Conservation (phyloP, 2,329 filamentous ascomycete species). For the Phialophora macrospora region DNA sequence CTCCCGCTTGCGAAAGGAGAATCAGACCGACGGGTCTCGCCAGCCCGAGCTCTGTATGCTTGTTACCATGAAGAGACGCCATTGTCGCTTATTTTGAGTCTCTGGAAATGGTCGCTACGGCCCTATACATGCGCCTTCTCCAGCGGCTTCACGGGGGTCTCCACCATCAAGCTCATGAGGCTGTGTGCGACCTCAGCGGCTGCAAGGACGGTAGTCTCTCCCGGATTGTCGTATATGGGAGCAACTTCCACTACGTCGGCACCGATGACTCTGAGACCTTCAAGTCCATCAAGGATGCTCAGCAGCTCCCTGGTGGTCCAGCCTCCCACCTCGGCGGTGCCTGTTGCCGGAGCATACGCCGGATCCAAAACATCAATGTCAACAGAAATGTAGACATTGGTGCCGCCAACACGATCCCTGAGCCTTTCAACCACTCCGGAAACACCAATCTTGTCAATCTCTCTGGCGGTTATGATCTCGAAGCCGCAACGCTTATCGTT, state of each 20-base stretch:
- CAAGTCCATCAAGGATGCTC: constrained; percentile 58
- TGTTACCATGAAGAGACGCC: neutral
- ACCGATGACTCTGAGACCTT: constrained; percentile 57
- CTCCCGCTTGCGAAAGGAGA: too few species aligned
- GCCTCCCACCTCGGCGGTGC: constrained; percentile 61
- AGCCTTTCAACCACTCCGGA: constrained; percentile 55
- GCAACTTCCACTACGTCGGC: constrained; percentile 63
- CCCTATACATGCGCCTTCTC: neutral
- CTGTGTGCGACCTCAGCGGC: constrained; percentile 61
- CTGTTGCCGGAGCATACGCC: constrained; percentile 60
- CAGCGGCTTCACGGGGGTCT: constrained; percentile 37
- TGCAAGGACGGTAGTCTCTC: constrained; percentile 59
- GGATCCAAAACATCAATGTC: constrained; percentile 64
- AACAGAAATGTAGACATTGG: constrained; percentile 60
- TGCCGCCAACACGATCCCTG: constrained; percentile 53
- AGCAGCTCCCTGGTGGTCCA: constrained; percentile 61
- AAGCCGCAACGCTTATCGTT: constrained; percentile 62
- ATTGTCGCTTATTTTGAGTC: neutral
- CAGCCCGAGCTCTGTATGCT: neutral
- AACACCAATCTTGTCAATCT: constrained; percentile 57
- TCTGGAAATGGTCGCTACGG: neutral
- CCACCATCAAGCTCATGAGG: constrained; percentile 43
- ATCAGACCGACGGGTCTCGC: neutral
- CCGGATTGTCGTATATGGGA: constrained; percentile 60
- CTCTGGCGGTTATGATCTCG: constrained; percentile 58